These are phyloP conservation scores for Primulina huaijiensis DNA, from an alignment of 257 asterid species.

Conservation along the genomic window DNA sequence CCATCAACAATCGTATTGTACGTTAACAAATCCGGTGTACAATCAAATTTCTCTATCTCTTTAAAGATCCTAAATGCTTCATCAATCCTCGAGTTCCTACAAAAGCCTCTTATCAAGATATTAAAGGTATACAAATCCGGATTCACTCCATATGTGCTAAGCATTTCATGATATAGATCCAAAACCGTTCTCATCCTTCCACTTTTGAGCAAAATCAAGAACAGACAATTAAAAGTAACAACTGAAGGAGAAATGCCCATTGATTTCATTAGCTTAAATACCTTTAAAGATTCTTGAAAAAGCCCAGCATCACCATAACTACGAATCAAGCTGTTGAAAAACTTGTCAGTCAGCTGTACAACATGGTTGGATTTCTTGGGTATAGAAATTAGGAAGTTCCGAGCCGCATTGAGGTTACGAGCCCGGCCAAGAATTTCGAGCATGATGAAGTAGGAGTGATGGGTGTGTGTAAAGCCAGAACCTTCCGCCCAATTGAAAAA, in stretches of 20 bases:
- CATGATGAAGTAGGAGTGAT: conserved; percentile 63
- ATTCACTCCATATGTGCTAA: conserved; percentile 64
- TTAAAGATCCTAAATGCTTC: conserved; percentile 69
- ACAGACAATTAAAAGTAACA: conserved; percentile 59
- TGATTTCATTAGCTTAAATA: conserved; percentile 57
- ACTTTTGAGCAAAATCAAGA: conserved; percentile 57
- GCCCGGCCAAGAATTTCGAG: conserved; percentile 58
- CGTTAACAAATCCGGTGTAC: conserved; percentile 61
- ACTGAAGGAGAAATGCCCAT: conserved; percentile 70
- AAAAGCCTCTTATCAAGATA: conserved; percentile 71
- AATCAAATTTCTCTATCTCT: conserved; percentile 63
- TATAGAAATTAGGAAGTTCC: conserved; percentile 70
- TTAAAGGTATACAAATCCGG: conserved; percentile 76
- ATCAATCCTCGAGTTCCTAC: conserved; percentile 66
- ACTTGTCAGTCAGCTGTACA: conserved; percentile 52
- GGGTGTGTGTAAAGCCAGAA: conserved; percentile 51
- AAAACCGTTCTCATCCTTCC: conserved; percentile 60
- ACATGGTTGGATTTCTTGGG: conserved; percentile 47
- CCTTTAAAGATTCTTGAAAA: conserved; percentile 64
- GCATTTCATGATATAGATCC: conserved; percentile 78
- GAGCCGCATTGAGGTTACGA: conserved; percentile 63
- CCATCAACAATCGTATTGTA: conserved; percentile 81
- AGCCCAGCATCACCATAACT: conserved; percentile 75
- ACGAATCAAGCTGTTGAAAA: conserved; percentile 65
- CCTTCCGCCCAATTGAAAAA: conserved; percentile 68